phyloP scores from a whole-genome alignment of 768 basidiomycete genomes.

The Tulasnella sp. region DNA sequence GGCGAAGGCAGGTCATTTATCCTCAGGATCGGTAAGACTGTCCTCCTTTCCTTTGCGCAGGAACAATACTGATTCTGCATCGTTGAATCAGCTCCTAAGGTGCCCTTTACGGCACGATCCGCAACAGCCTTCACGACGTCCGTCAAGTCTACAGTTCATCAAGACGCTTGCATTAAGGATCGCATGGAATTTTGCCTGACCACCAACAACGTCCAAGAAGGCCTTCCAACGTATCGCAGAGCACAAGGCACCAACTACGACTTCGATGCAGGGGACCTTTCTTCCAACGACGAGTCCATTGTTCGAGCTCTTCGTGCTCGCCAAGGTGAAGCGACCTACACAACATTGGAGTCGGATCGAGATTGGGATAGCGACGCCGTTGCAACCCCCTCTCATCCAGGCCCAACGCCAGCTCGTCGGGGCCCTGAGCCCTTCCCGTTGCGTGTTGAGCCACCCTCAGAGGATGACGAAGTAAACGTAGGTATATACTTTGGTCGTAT shows the following conservation, averaged over 20 bases:
- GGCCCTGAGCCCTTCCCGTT: background rate
- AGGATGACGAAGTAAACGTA: no score
- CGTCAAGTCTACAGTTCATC: background rate
- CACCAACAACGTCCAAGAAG: constrained; percentile 5
- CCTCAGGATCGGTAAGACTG: background rate
- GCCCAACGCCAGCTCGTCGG: background rate
- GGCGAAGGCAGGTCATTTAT: background rate
- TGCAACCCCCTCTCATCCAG: background rate
- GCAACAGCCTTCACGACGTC: background rate
- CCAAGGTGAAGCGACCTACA: background rate
- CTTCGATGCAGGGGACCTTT: background rate
- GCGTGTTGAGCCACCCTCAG: background rate
- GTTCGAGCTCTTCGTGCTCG: background rate
- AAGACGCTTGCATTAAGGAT: background rate
- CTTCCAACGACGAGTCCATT: background rate
- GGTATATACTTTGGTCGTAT: no score
- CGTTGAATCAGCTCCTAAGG: background rate
- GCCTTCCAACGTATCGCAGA: background rate
- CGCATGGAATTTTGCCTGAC: background rate
- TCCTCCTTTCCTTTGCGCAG: background rate
- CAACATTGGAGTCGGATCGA: background rate
- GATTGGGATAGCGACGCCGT: background rate
- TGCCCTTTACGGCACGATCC: background rate
- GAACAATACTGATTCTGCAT: background rate
- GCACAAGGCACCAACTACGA: background rate